Percentiles rank a stretch among this genome's conserved stretches.
Evolutionary conservation across 2,329 filamentous ascomycete genomes (phyloP).

Genomic region (Aspergillus felis): DNA sequence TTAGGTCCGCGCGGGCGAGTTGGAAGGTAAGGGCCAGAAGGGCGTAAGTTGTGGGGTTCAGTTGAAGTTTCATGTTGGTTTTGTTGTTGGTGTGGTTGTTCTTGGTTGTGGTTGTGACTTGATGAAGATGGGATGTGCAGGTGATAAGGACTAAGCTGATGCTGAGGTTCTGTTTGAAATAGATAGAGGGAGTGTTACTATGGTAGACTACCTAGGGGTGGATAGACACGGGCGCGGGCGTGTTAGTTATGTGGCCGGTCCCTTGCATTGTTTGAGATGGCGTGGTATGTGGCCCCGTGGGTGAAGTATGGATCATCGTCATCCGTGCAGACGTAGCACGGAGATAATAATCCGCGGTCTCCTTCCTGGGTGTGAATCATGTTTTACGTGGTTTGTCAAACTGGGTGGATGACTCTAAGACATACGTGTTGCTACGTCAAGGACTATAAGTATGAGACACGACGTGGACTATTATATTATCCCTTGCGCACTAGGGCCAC

Average conservation of each 20-base stretch:
- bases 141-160: neutral
- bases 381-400: neutral
- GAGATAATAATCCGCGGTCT: neutral
- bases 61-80: slow-evolving; percentile 14
- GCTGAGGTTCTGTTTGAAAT: neutral
- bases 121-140: neutral
- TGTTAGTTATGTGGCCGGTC: too few species aligned
- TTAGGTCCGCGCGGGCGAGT: slow-evolving; percentile 2
- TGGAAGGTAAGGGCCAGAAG: neutral
- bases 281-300: too few species aligned
- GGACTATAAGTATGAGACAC: neutral
- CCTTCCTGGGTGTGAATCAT: neutral
- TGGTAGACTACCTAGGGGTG: too few species aligned
- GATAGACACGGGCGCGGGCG: too few species aligned
- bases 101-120: neutral
- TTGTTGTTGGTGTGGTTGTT: neutral
- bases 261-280: too few species aligned
- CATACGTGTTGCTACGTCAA: too few species aligned
- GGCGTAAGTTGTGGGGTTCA: neutral
- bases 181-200: too few species aligned
- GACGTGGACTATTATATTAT: neutral
- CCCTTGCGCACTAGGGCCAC: neutral
- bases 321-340: too few species aligned
- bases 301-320: too few species aligned
- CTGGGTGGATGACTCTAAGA: neutral